Conservation (phyloP, 306 rosid species). For the Rubus idaeus region DNA sequence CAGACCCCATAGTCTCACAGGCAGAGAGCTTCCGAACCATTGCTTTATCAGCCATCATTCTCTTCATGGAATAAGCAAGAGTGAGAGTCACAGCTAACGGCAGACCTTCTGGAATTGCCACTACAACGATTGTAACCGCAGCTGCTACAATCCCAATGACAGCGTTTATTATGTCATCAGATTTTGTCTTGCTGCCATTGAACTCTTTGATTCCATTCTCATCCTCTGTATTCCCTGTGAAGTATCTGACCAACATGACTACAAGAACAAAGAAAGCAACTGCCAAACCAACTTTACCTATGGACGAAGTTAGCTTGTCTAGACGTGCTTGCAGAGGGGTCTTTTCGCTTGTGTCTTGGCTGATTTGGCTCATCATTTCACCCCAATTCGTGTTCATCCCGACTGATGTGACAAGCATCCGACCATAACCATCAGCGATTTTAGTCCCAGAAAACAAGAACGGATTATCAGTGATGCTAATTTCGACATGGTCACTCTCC, state of each 20-base stretch:
- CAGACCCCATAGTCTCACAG: constrained; percentile 60
- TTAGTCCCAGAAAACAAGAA: constrained; percentile 47
- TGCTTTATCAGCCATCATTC: constrained; percentile 50
- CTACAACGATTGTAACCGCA: constrained; percentile 47
- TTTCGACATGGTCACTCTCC: constrained; percentile 43
- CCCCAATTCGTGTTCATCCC: constrained; percentile 54
- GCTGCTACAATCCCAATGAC: constrained; percentile 38
- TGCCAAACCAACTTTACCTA: constrained; percentile 43
- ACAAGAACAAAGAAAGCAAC: constrained; percentile 46
- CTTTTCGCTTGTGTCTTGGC: constrained; percentile 19
- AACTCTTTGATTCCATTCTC: constrained; percentile 37
- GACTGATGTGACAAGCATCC: constrained; percentile 48
- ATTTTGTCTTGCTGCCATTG: constrained; percentile 31
- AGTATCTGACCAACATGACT: constrained; percentile 41
- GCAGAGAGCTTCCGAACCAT: constrained; percentile 56
- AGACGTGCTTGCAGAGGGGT: constrained; percentile 45
- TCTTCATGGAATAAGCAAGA: constrained; percentile 53
- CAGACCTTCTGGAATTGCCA: constrained; percentile 55
- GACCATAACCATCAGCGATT: constrained; percentile 43
- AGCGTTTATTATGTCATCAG: constrained; percentile 33
- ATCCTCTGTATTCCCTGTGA: constrained; percentile 43
- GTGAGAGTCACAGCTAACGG: constrained; percentile 49
- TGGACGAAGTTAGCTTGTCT: constrained; percentile 40
- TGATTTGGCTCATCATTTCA: constrained; percentile 48
- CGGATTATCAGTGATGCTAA: constrained; percentile 22